phyloP scores from a whole-genome alignment of 1,284 basidiomycete genomes.

The Pseudozyma pruni region DNA sequence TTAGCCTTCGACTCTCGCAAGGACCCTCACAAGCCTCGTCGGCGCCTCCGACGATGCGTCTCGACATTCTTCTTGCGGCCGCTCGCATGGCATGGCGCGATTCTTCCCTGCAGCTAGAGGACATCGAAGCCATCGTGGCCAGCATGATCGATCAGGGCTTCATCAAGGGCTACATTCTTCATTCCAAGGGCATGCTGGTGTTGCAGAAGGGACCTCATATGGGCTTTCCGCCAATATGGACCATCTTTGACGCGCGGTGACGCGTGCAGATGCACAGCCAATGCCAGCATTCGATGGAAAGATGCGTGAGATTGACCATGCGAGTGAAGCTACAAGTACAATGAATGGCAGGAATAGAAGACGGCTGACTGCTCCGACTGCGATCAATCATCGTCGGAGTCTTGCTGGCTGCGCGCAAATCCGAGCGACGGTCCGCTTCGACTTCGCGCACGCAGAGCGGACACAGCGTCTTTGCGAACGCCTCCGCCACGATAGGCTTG shows the following conservation, averaged over 20 bases:
- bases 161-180: constrained; percentile 69
- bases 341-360: neutral
- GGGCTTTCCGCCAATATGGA: constrained; percentile 66
- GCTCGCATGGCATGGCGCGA: constrained; percentile 67
- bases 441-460: constrained; percentile 33
- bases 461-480: constrained; percentile 37
- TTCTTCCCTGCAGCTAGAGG: constrained; percentile 61
- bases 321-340: constrained; percentile 27
- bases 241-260: constrained; percentile 37
- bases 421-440: constrained; percentile 40
- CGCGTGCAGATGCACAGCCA: neutral
- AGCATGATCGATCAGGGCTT: constrained; percentile 69
- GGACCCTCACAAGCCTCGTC: constrained; percentile 18
- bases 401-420: constrained; percentile 42
- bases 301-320: neutral
- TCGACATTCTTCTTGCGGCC: constrained; percentile 58
- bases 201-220: constrained; percentile 66
- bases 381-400: constrained; percentile 28
- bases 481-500: constrained; percentile 43
- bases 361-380: neutral
- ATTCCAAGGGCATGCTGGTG: constrained; percentile 67
- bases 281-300: neutral
- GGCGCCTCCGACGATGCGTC: constrained; percentile 65
- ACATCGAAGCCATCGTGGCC: constrained; percentile 68
- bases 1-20: constrained; percentile 25